Evolutionary conservation across 352 stramenopile species (phyloP).

Genomic region (Globisporangium parvum): DNA sequence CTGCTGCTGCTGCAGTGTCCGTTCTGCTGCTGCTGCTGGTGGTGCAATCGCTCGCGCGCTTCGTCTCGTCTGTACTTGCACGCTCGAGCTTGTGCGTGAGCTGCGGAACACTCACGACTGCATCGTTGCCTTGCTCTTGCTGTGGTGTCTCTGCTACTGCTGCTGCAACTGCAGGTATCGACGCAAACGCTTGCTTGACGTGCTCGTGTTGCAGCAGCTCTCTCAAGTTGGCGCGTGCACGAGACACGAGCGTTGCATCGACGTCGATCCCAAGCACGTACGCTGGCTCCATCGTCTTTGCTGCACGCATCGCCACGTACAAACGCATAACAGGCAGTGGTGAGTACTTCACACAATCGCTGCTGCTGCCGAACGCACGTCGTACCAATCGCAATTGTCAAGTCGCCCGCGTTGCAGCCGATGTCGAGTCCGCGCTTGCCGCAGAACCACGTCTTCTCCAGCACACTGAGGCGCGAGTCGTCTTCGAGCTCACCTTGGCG

Average conservation of each 20-base stretch:
- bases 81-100: too few relatives aligned
- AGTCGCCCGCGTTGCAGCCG: constrained; percentile 76
- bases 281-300: constrained; percentile 38
- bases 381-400: constrained; percentile 65
- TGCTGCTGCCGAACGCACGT: not conserved
- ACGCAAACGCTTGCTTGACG: constrained; percentile 45
- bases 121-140: not conserved
- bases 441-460: constrained; percentile 66
- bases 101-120: not conserved
- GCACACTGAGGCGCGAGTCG: constrained; percentile 49
- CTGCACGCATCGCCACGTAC: too few relatives aligned
- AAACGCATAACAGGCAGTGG: too few relatives aligned
- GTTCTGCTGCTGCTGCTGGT: not conserved
- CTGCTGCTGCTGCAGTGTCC: not conserved
- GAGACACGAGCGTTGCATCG: constrained; percentile 57
- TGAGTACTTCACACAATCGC: not conserved
- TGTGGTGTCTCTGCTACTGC: not conserved
- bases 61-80: not conserved
- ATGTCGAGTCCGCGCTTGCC: constrained; percentile 65
- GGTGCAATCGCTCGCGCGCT: not conserved
- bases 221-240: constrained; percentile 52
- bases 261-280: constrained; percentile 71
- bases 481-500: constrained; percentile 37
- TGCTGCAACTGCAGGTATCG: constrained; percentile 21
- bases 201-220: constrained; percentile 54